Evolutionary conservation across 805 yeast species (phyloP), one percentile per base, ranked within the genome.

Genomic region (Lipomyces sp.): DNA sequence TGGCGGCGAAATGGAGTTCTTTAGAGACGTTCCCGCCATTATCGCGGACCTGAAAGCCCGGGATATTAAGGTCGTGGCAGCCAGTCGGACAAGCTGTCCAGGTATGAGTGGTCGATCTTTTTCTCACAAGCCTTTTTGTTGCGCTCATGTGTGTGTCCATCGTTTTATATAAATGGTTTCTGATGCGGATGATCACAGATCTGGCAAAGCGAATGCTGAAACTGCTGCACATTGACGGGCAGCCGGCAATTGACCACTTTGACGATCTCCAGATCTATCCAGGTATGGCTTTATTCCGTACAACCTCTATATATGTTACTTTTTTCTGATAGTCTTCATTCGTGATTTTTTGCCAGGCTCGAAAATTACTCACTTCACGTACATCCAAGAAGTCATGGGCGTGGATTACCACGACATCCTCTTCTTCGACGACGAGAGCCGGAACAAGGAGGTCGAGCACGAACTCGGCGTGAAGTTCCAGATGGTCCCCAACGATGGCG

Each of bases 31-130:
- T 18, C 81, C 79, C 10, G 74, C 70, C 13, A 83, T 88, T 8
- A 68, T 88, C 14, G 61, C 64, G 11, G 82, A 79, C 48, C 67
- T 88, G 48, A 67, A 68, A 28, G 68, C 68, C 0, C 68, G 78
- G 18, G 70, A 65, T 3, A 81, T 82, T 6, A 68, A 65, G 31
- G 74, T 86, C 1, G 75, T 83, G 26, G 81, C 83, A 2, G 96
- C 96, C 0, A 83, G 91, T 23, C 72, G 95, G 59, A 88, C 96
- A 0, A 53, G 79, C 87, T 1, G 95, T 95, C 0, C 72, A 76
- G n/a, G 53, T 5, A 40, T 22, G 13, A 14, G 24, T 3, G 8
- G 19, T 31, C 11, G n/a, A 4, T 7, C 37, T 7, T 3, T 19
- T 19, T 18, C 24, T 4, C 31, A 31, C 18, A 70, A 22, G 2